Evolutionary conservation across 2,329 filamentous ascomycete species (phyloP).

Genomic region (Lasiodiplodia sp.): DNA sequence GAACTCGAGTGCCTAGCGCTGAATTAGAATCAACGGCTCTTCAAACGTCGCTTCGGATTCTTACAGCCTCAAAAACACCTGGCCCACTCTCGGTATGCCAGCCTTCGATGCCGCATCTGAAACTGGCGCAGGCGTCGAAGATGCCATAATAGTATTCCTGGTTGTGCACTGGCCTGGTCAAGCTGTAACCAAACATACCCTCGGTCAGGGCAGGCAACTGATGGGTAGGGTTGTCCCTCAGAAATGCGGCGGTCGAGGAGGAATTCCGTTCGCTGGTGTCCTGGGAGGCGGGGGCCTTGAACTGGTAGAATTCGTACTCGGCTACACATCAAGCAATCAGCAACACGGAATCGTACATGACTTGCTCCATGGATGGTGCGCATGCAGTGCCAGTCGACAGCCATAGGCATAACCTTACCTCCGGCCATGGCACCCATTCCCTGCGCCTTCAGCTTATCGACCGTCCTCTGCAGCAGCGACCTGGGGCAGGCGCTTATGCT

Average conservation of each 20-base stretch:
- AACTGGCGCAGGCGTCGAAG: conserved; percentile 79
- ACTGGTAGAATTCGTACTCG: conserved; percentile 96
- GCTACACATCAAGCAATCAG: conserved; percentile 61
- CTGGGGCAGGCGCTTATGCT: conserved; percentile 81
- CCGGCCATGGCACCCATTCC: conserved; percentile 90
- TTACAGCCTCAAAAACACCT: conserved; percentile 89
- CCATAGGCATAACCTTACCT: conserved; percentile 60
- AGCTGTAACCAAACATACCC: conserved; percentile 95
- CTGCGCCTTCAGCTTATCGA: conserved; percentile 70
- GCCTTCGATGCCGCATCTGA: conserved; percentile 84
- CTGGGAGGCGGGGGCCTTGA: conserved; percentile 67
- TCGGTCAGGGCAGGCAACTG: conserved; percentile 83
- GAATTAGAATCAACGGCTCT: conserved; percentile 34
- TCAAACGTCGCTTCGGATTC: conserved; percentile 31
- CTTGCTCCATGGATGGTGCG: background rate
- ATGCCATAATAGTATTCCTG: conserved; percentile 91
- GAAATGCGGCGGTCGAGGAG: conserved; percentile 75
- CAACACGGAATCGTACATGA: conserved; percentile 30
- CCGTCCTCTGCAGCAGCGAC: conserved; percentile 72
- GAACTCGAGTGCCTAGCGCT: conserved; percentile 77
- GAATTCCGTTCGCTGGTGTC: conserved; percentile 64
- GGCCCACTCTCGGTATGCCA: conserved; percentile 97
- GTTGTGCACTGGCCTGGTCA: conserved; percentile 87
- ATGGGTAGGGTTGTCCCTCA: conserved; percentile 74
- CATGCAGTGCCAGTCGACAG: background rate